Base-by-base conservation (phyloP, 768 basidiomycete species). In the Filobasidium floriforme region DNA sequence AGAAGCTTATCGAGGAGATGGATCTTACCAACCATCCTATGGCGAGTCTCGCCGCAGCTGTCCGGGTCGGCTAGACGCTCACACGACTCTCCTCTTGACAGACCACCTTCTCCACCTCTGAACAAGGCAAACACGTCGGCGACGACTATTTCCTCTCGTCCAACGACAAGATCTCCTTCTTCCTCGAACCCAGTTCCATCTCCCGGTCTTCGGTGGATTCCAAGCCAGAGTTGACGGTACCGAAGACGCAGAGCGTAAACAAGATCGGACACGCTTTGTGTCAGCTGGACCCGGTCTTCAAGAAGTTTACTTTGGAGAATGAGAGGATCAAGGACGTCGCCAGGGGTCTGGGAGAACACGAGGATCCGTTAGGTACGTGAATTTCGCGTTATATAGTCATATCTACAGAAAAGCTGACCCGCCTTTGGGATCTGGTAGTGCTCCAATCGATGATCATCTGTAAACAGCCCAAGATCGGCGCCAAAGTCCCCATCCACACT, bases 361-460 rank as follows among this genome's bases (percentile, higher is more conserved):
- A 82, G 64, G 88, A 93, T 77, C 94, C 94, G 1, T 9, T 86
- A 87, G 54, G 88, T 64, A 57, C 10, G 62, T 59, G 1, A 14
- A n/a, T 29, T 18, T 54, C 19, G 19, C 15, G n/a, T 26, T 11
- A n/a, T 12, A 29, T 40, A 29, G 15, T n/a, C 7, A 29, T 2
- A 32, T 14, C 19, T 15, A 40, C 2, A 19, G 49, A 37, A 37
- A 4, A 37, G 32, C 32, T 37, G 32, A 37, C 32, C 32, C 9
- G 4, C 4, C 32, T 37, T 3, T 37, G 32, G n/a, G 32, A 4
- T 37, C 32, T 9, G 32, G 37, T 70, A 88, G 92, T 89, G 1
- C 81, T 93, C 40, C 92, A 94, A 74, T 90, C 89, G 1, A 96
- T 96, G 92, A 82, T 94, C 40, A 99, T 98, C 67, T 92, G 88